Evolutionary conservation across 2,329 filamentous ascomycete species (phyloP).

Genomic region (Xenoacremonium recifei): DNA sequence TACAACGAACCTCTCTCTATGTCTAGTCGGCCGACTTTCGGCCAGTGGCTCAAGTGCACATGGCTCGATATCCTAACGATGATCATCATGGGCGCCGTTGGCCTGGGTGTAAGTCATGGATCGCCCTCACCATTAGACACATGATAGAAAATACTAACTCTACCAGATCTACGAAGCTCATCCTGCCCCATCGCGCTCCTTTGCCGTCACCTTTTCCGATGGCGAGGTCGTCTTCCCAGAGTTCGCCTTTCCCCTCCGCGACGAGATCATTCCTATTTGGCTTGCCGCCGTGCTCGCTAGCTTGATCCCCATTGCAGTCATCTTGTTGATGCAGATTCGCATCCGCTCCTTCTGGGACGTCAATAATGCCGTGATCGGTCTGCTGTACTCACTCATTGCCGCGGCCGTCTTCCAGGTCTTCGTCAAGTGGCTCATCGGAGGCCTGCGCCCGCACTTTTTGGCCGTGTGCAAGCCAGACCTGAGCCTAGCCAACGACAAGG

Average conservation of each 20-base stretch:
- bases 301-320: conserved; percentile 63
- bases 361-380: conserved; percentile 69
- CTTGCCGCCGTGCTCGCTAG: conserved; percentile 64
- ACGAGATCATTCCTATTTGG: conserved; percentile 72
- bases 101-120: conserved; percentile 56
- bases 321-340: conserved; percentile 66
- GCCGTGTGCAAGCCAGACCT: conserved; percentile 62
- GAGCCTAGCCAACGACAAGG: conserved; percentile 19
- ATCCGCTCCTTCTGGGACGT: conserved; percentile 67
- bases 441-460: conserved; percentile 70
- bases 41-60: conserved; percentile 67
- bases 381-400: conserved; percentile 67
- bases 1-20: conserved; percentile 37
- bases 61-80: conserved; percentile 69
- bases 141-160: conserved; percentile 3
- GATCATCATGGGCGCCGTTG: conserved; percentile 62
- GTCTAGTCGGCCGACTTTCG: conserved; percentile 57
- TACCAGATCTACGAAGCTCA: conserved; percentile 59
- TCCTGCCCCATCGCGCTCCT: conserved; percentile 67
- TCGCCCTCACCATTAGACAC: background rate
- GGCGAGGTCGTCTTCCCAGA: conserved; percentile 68
- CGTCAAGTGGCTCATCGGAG: conserved; percentile 73
- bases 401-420: conserved; percentile 77
- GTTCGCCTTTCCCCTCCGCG: conserved; percentile 68
- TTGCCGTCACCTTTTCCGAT: conserved; percentile 64